A percentile compares a stretch with the other conserved stretches of the same genome.
Evolutionary conservation across 2,329 filamentous ascomycete genomes (phyloP).

Genomic region (Septoria linicola): DNA sequence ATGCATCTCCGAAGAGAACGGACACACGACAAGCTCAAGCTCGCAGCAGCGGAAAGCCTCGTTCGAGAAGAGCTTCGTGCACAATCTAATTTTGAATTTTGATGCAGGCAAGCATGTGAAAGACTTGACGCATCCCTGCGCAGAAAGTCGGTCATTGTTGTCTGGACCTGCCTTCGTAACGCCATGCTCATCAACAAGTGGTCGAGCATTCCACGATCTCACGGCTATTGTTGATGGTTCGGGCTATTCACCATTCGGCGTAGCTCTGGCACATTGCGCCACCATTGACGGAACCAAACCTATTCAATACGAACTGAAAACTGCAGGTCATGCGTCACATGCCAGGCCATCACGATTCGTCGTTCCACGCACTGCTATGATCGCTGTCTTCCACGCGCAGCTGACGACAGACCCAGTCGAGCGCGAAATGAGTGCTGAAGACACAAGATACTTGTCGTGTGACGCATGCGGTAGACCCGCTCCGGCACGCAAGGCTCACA

Average conservation of each 20-base stretch:
- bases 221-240: too few species aligned
- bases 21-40: background rate
- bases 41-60: background rate
- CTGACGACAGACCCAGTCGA: slow-evolving; percentile 5
- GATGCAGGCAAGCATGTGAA: too few species aligned
- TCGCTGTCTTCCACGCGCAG: slow-evolving; percentile 12
- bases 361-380: background rate
- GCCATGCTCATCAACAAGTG: too few species aligned
- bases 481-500: background rate
- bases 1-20: background rate
- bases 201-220: too few species aligned
- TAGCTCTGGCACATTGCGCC: background rate
- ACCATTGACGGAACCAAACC: background rate
- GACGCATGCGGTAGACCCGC: slow-evolving; percentile 1
- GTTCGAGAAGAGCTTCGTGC: background rate
- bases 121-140: too few species aligned
- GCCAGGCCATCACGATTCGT: slow-evolving; percentile 3
- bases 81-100: too few species aligned
- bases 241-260: too few species aligned
- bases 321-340: slow-evolving; percentile 16
- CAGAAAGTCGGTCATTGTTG: too few species aligned
- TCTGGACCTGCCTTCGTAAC: too few species aligned
- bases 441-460: slow-evolving; percentile 2
- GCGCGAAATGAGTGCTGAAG: background rate
- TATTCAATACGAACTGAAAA: slow-evolving; percentile 11